Base-by-base conservation (phyloP, 306 rosid species). In the Fragaria vesca region DNA sequence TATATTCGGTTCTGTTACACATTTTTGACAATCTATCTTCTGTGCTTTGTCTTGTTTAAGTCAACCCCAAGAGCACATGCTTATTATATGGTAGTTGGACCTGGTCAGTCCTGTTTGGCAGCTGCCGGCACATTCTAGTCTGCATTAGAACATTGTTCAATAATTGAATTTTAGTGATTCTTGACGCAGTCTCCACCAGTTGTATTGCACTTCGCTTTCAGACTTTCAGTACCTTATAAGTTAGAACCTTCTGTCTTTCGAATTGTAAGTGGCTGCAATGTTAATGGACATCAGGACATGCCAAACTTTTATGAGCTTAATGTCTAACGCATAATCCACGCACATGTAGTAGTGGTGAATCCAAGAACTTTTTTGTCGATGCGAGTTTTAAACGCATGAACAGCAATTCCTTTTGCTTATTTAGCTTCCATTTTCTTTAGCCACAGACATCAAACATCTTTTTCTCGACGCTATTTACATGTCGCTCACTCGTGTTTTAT, bases 71-170 rank as follows among this genome's bases (percentile, higher is more conserved):
- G 40, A 50, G 67, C 84, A 81, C 77, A 4, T 58, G 71, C 13
- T 73, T 34, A 6, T 68, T 45, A 51, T 54, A 17, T 32, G 58
- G 69, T 46, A 5, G 52, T 58, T 75, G 73, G 81, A 76, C 51
- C 62, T 38, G 80, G 81, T 54, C 69, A 18, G 77, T 81, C 81
- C n/a, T 30, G 69, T 51, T 81, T 71, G 84, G 81, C 84, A 26
- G 74, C 81, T 13, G 71, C 77, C 24, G 70, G 46, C 47, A n/a
- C 34, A 21, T 21, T 20, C 46, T 51, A 66, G 24, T 47, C 58
- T 66, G 21, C 60, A 17, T 45, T 15, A n/a, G 30, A 20, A 30
- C 17, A 6, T 46, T 32, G 50, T 79, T 79, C 69, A 63, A 40
- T 50, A 4, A 17, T 16, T 28, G 2, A 42, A 15, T 13, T 15